Conservation (phyloP, 495 filamentous ascomycete species). For the Trichoderma erinaceum region DNA sequence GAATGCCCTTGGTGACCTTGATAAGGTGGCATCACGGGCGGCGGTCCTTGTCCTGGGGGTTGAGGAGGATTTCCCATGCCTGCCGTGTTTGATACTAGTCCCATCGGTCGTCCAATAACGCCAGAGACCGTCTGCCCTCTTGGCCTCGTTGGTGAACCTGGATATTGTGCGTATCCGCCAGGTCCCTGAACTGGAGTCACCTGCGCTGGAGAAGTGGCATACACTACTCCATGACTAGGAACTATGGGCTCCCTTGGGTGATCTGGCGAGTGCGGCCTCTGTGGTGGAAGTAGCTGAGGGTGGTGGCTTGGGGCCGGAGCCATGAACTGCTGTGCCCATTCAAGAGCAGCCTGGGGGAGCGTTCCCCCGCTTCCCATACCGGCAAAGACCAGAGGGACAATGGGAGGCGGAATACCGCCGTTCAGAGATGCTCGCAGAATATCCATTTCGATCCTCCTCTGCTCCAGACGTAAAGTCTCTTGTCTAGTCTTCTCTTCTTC, state of each 20-base stretch:
- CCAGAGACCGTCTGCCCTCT: slow-evolving; percentile 29
- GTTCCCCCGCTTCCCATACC: slow-evolving; percentile 67
- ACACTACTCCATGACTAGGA: not conserved
- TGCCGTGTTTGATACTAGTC: slow-evolving; percentile 17
- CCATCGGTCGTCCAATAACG: slow-evolving; percentile 24
- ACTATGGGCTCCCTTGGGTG: slow-evolving; percentile 33
- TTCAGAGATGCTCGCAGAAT: slow-evolving; percentile 77
- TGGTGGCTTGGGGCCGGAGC: slow-evolving; percentile 44
- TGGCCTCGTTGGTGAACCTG: slow-evolving; percentile 25
- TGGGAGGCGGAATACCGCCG: slow-evolving; percentile 74
- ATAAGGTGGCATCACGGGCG: slow-evolving; percentile 23
- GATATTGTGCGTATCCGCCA: slow-evolving; percentile 14
- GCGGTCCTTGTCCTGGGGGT: slow-evolving; percentile 16
- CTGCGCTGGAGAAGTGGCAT: slow-evolving; percentile 1
- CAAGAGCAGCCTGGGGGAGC: slow-evolving; percentile 49
- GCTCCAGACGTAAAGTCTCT: slow-evolving; percentile 69
- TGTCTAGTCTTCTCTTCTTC: slow-evolving; percentile 87
- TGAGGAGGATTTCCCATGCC: not conserved
- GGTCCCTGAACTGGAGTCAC: not conserved
- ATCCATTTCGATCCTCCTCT: slow-evolving; percentile 58
- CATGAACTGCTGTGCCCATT: slow-evolving; percentile 70
- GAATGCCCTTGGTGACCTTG: slow-evolving; percentile 23
- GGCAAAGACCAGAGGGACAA: slow-evolving; percentile 86
- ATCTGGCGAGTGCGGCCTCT: slow-evolving; percentile 41
- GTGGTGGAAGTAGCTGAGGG: slow-evolving; percentile 46